Base-by-base conservation (phyloP, 129 eudicot species). In the Sambucus nigra region DNA sequence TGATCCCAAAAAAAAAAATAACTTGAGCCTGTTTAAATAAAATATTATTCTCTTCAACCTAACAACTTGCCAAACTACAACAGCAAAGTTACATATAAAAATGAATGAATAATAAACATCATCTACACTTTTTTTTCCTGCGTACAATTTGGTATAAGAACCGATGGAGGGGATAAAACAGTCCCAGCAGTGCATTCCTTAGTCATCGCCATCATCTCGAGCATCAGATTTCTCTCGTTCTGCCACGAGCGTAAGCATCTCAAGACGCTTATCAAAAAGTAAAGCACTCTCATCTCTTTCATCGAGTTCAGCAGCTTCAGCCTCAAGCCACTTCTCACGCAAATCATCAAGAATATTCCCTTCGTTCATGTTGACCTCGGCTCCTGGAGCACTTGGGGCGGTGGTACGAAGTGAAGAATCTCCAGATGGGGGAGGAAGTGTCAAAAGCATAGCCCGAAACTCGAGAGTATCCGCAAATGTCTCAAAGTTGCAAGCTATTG, bases 321-420 rank as follows among this genome's bases (percentile, higher is more conserved):
- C 86, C 63, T 86, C 99, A 14, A 91, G 84, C 99, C 99, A 91
- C 53, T 91, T 91, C 41, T 91, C 99, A 47, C 99, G 71, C 72
- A 91, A 71, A 80, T 91, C 99, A 68, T 91, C 99, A 4, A 91
- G 80, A 53, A 86, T 44, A 40, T 91, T 91, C 51, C 73, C 94
- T 53, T 77, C 94, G 9, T 65, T 65, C 67, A 60, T 47, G 66
- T 63, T 77, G 40, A 69, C 67, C 69, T 83, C 87, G 9, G 91
- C 84, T 52, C 99, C 99, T 6, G 99, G 95, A 16, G 99, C 99
- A 74, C 76, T 91, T 12, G 99, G 99, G 62, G 76, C 94, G 20
- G 95, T 82, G 38, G 99, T 91, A 31, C 95, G 75, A 47, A 79
- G 82, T 6, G 87, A 68, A 22, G 94, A 85, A 62, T 91, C 95